A percentile compares a stretch with the other conserved stretches of the same genome.
These are phyloP conservation scores for Sporothrix pallida DNA, from an alignment of 2,329 filamentous ascomycete genomes.

Conservation along the genomic window DNA sequence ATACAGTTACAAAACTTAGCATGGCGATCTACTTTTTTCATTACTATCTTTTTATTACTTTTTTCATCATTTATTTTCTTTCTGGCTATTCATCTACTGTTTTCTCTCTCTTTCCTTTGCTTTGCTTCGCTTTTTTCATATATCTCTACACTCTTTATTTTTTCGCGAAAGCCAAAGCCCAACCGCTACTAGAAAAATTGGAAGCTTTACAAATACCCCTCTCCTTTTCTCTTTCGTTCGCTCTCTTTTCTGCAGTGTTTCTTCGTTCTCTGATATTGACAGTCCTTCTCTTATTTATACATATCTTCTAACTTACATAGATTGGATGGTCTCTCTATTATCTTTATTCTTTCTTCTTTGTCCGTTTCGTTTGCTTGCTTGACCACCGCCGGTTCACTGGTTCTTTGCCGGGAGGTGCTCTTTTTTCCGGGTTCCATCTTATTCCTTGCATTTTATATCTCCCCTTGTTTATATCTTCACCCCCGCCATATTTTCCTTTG, in stretches of 20 bases:
- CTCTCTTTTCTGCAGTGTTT: not conserved
- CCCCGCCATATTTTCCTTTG: too few species aligned
- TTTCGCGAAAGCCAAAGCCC: not conserved
- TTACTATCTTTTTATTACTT: conserved; percentile 28
- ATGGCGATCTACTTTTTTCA: conserved; percentile 31
- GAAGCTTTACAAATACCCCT: conserved; percentile 28
- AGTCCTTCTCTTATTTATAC: not conserved
- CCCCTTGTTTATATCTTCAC: too few species aligned
- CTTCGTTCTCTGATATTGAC: conserved; percentile 6
- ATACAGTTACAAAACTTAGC: conserved; percentile 28
- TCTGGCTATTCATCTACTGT: conserved; percentile 9
- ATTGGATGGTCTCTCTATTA: conserved; percentile 33
- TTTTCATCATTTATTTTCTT: conserved; percentile 9
- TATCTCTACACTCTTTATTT: conserved; percentile 4
- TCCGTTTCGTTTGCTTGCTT: not conserved
- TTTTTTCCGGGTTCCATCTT: not conserved
- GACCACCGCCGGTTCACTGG: conserved; percentile 25
- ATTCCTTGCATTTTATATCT: not conserved
- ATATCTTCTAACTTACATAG: conserved; percentile 30
- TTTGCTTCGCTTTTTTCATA: too few species aligned
- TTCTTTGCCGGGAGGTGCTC: not conserved
- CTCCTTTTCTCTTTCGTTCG: not conserved
- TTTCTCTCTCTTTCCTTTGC: not conserved
- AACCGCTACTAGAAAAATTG: conserved; percentile 9
- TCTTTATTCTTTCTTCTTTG: conserved; percentile 4